Base-by-base conservation (phyloP, 257 asterid species). In the Dorcoceras hygrometricum region DNA sequence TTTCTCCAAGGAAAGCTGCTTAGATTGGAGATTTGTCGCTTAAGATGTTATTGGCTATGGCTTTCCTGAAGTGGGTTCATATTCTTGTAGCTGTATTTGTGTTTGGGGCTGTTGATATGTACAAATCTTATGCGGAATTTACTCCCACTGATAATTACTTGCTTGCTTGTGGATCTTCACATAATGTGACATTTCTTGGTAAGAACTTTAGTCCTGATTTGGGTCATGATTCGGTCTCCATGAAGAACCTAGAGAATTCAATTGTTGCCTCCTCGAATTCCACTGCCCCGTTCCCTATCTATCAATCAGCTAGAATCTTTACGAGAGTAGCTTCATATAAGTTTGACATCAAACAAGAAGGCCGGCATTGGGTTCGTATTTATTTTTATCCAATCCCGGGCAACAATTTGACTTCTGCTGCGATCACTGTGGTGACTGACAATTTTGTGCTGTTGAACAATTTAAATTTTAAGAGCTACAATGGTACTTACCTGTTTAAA, bases 361-460 rank as follows among this genome's bases (percentile, higher is more conserved):
- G 98, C 0, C 84, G 87, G 91, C 98, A 91, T 62, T 91, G 95
- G 96, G 77, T 89, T 27, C 85, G 96, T 9, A 87, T 89, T 50
- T 87, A 91, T 66, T 91, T 91, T 54, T 78, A 79, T 0, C 90
- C 92, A 0, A 8, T 85, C 1, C 59, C 68, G 29, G 78, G 61
- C 73, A 66, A 27, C 16, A 73, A 71, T 8, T 78, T 71, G 68
- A 81, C 89, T 63, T 63, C 1, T 75, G 72, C 77, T 20, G 62
- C 23, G 9, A 11, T 22, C 75, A 83, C 6, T 39, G 85, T 79
- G 6, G 46, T 86, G 26, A 57, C 81, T 0, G 79, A 80, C 16
- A 81, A 69, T 1, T 75, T 77, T 25, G 69, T 67, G 57, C 59
- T 2, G 8, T 22, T 63, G 0, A 22, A 28, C 5, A 65, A 61